These are phyloP conservation scores for Candida manassasensis DNA, from an alignment of 805 yeast genomes.

Conservation along the genomic window DNA sequence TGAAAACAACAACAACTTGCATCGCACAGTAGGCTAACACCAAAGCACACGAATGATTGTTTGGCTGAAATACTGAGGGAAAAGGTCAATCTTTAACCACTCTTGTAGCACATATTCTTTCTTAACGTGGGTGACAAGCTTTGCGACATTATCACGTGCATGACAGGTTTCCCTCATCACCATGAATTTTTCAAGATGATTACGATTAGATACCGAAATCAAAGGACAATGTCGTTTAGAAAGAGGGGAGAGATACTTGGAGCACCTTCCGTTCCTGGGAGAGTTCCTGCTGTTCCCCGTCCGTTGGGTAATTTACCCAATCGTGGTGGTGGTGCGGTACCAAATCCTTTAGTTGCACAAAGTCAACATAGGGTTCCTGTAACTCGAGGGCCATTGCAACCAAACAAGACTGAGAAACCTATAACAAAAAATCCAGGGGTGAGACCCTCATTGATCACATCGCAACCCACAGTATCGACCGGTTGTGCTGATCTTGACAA, in stretches of 20 bases:
- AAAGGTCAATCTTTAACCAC: too few species aligned
- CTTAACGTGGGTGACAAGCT: too few species aligned
- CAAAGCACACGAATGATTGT: too few species aligned
- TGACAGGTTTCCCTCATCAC: not conserved
- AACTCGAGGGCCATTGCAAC: not conserved
- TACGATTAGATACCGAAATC: too few species aligned
- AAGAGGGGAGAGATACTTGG: conserved; percentile 38
- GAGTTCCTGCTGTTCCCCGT: conserved; percentile 3
- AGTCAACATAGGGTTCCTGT: conserved; percentile 1
- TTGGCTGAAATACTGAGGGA: too few species aligned
- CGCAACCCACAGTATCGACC: conserved; percentile 73
- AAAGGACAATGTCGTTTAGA: conserved; percentile 40
- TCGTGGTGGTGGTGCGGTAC: not conserved
- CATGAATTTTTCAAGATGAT: not conserved
- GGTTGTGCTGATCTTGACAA: conserved; percentile 76
- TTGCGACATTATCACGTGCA: not conserved
- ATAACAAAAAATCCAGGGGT: conserved; percentile 48
- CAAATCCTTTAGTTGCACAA: not conserved
- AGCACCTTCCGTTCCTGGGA: conserved; percentile 7
- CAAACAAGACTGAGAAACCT: conserved; percentile 3
- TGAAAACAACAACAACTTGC: too few species aligned
- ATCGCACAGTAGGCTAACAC: too few species aligned
- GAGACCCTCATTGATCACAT: conserved; percentile 71
- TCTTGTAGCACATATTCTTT: too few species aligned
- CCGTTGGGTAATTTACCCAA: conserved; percentile 8